Evolutionary conservation across 768 basidiomycete genomes (phyloP), one percentile per base, ranked within the genome.

Genomic region (Calocybe indica): DNA sequence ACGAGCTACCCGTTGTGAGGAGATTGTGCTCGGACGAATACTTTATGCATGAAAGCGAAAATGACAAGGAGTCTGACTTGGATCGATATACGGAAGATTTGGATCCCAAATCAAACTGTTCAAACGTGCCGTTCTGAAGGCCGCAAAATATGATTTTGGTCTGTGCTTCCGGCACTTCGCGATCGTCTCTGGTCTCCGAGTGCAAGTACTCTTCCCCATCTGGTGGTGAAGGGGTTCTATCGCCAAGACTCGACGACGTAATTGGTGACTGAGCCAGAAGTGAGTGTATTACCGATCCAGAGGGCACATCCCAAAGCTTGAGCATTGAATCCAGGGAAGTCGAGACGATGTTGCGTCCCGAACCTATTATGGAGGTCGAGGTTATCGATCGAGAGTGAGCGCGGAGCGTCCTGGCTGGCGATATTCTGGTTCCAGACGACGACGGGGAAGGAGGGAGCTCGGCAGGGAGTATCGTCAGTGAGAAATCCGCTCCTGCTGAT

Each of bases 251-350:
- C 50, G 79, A 73, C 13, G 70, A 70, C 29, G 68, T 63, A 14
- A 82, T 68, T 6, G 74, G 73, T 0, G 68, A 62, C 13, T 64
- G 62, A 0, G 74, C 62, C 4, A 65, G 63, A 43, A 85, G 51
- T 9, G 75, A 66, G 7, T 70, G 59, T 7, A 82, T 70, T 49
- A 74, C 69, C 14, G 69, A 61, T 2, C 76, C 77, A 6, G 71
- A 67, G 2, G 79, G 73, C 6, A 89, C 78, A 52, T 88, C 83
- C 88, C 89, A 90, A 3, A 88, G 66, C 41, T 80, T 73, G 15
- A 89, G 58, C 0, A 82, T 83, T 2, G 80, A 78, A 59, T 92
- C 88, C 47, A 82, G 79, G 0, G 82, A 78, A 5, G 75, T 67
- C 7, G 85, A 85, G 5, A 92, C 56, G 42, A 92, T 62, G 55